Evolutionary conservation across 257 asterid species (phyloP), one percentile per base, ranked within the genome.

Genomic region (Solanum lycopersicoides): DNA sequence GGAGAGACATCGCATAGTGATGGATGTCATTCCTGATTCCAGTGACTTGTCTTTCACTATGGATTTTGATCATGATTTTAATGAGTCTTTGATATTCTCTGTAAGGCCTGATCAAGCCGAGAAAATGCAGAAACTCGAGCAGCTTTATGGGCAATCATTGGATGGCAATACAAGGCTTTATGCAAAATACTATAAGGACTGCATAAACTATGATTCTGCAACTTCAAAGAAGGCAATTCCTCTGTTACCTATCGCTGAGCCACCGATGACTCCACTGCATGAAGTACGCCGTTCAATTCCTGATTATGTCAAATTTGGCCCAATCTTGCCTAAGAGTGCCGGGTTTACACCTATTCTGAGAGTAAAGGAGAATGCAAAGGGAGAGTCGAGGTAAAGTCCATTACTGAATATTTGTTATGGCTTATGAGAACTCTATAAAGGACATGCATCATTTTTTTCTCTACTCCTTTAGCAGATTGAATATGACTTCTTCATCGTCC

Each of bases 21-120:
- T 93, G 94, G 98, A 95, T 82, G 92, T 89, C 60, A 90, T 95
- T 50, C 98, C 97, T 15, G 98, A 95, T 71, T 86, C 92, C 0
- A 88, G 89, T 47, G 98, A 95, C 79, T 84, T 95, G 89, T 95
- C 98, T 4, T 88, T 95, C 83, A 92, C 96, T 0, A 88, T 90
- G 59, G 98, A 94, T 86, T 90, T 94, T 75, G 98, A 92, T 89
- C 90, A 92, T 14, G 91, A 88, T 53, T 94, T 94, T 69, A 88
- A 91, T 50, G 98, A 95, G 15, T 94, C 98, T 21, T 88, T 95
- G 56, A 87, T 95, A 37, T 87, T 90, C 79, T 93, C 97, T 4
- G 93, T 94, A 68, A 92, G 98, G 93, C 98, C 98, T 3, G 98
- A 95, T 92, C 96, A 95, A 39, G 95, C 95, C 0, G 93, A 94